Conservation (phyloP, 768 basidiomycete genomes). For the Leucogyrophana mollusca region DNA sequence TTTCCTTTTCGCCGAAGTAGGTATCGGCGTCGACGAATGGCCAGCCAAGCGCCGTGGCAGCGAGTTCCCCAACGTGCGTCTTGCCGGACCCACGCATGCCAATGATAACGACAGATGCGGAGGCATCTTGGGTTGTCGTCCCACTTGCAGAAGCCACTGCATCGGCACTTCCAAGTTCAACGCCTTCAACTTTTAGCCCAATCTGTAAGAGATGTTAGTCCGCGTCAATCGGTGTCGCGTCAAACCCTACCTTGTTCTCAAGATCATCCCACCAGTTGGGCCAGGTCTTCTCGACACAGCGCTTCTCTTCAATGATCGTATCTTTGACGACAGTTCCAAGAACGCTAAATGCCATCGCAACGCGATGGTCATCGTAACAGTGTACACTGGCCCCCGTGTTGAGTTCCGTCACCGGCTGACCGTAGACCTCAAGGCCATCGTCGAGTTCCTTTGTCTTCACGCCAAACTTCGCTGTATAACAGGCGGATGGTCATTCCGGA, state of each 20-base stretch:
- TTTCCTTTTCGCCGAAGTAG: conserved; percentile 65
- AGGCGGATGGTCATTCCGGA: neutral
- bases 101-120: conserved; percentile 71
- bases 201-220: conserved; percentile 56
- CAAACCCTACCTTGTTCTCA: conserved; percentile 94
- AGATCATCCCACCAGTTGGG: conserved; percentile 99
- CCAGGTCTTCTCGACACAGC: conserved; percentile 99
- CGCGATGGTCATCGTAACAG: conserved; percentile 98
- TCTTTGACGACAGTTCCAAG: conserved; percentile 69
- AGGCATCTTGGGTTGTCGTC: conserved; percentile 25
- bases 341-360: conserved; percentile 98
- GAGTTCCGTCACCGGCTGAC: conserved; percentile 63
- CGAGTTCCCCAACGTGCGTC: conserved; percentile 80
- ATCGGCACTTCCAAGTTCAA: conserved; percentile 57
- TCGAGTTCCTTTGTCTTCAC: conserved; percentile 89
- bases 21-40: conserved; percentile 82
- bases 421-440: conserved; percentile 90
- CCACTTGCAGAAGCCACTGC: conserved; percentile 45
- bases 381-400: conserved; percentile 75
- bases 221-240: too few species aligned
- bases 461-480: conserved; percentile 80
- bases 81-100: conserved; percentile 99
- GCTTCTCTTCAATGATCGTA: conserved; percentile 91
- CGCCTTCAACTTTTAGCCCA: conserved; percentile 83
- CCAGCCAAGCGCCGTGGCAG: conserved; percentile 71